Base-by-base conservation (phyloP, 192 early-diverging fungal species). In the Neocallimastix lanati region DNA sequence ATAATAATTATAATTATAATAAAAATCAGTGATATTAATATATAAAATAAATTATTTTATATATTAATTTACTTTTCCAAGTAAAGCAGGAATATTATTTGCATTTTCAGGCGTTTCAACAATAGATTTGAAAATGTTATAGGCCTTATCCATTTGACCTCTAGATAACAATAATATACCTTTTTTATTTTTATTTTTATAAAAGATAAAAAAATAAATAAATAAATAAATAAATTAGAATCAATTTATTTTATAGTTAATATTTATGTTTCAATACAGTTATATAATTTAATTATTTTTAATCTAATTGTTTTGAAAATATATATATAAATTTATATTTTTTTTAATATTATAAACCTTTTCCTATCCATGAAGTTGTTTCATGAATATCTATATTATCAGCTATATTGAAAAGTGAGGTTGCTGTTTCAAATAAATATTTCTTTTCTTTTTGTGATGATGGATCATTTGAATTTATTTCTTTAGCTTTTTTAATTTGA, bases 381-480 rank as follows among this genome's bases (percentile, higher is more conserved):
- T 96, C 89, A 28, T 85, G 85, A 40, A 85, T 84, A 82, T 92
- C 90, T 78, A 96, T 90, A 38, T 88, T 86, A 81, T 92, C 91
- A 28, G 94, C 93, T 67, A 91, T 87, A 78, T 93, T 95, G 27
- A 95, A 84, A 76, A 92, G 85, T 77, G 91, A 88, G 0, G 93
- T 92, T 0, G 95, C 96, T 82, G 90, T 85, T 58, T 85, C 82
- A 76, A 94, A 82, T 77, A 86, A 86, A 76, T 89, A 81, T 27
- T 92, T 86, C 77, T 87, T 86, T 37, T 89, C 83, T 0, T 84
- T 81, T 21, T 29, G 28, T 18, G 77, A 38, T 3, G 33, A 78
- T 4, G 76, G 78, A n/a, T 37, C 38, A 25, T 36, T 76, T 38
- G n/a, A 78, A 14, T 79, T 50, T 12, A 76, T 77, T 21, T 28